Percentiles rank a stretch among this genome's conserved stretches.
phyloP scores from a whole-genome alignment of 2,329 filamentous ascomycete genomes.

The Graphilbum fragrans region DNA sequence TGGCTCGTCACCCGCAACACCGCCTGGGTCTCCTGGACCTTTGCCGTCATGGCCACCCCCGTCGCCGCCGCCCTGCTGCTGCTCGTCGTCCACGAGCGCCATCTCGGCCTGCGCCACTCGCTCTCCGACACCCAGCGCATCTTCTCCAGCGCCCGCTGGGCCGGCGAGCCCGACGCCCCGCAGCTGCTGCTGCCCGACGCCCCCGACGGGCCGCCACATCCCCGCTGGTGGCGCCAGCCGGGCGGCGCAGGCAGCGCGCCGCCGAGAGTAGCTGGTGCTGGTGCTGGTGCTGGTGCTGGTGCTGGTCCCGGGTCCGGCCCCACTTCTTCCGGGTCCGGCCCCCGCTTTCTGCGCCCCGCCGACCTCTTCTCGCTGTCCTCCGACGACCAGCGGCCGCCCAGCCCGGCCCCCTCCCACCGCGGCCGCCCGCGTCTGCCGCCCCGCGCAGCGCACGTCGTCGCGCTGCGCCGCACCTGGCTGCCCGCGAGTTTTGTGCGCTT shows the following conservation, averaged over 20 bases:
- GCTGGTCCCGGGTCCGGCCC: too few species aligned
- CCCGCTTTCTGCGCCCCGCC: background rate
- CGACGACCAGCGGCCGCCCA: background rate
- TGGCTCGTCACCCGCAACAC: slow-evolving; percentile 48
- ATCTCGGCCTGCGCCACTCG: slow-evolving; percentile 46
- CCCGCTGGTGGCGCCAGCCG: too few species aligned
- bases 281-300: too few species aligned
- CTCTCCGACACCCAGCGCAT: slow-evolving; percentile 56
- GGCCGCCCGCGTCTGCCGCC: background rate
- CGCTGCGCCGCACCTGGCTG: slow-evolving; percentile 42
- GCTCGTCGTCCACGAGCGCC: slow-evolving; percentile 50
- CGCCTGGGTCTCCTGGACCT: slow-evolving; percentile 57
- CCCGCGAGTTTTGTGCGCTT: slow-evolving; percentile 57
- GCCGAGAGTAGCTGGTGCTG: too few species aligned
- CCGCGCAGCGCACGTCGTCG: slow-evolving; percentile 18
- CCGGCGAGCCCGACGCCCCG: slow-evolving; percentile 39
- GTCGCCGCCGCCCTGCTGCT: slow-evolving; percentile 54
- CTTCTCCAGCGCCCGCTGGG: slow-evolving; percentile 56
- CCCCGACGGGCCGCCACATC: slow-evolving; percentile 11
- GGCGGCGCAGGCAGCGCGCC: too few species aligned
- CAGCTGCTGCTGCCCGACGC: slow-evolving; percentile 24
- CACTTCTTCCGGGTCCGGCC: too few species aligned
- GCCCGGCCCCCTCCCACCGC: slow-evolving; percentile 4
- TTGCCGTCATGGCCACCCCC: slow-evolving; percentile 57
- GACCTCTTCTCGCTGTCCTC: background rate